Evolutionary conservation across 2,329 filamentous ascomycete genomes (phyloP), one percentile per base, ranked within the genome.

Genomic region (Hypoxylon sp.): DNA sequence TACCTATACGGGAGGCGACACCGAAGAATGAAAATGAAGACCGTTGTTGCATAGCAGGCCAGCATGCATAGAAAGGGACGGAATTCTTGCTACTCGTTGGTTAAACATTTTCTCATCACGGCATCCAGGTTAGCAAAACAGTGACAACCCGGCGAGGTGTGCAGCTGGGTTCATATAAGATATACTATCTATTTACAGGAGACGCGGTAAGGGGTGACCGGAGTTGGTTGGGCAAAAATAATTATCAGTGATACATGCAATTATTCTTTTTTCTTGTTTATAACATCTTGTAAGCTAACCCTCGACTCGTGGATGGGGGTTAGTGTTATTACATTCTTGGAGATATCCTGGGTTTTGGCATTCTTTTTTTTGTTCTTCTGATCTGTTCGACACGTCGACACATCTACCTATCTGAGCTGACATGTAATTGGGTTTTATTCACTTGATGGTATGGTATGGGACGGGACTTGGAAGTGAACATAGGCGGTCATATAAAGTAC

Each of bases 161-260:
- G 50, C 38, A 43, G 51, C 53, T 32, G 52, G 67, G 64, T 63
- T 62, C 36, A 28, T 56, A 45, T 19, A 23, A 38, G 59, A 59
- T 23, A 64, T 43, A 60, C 38, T 52, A 53, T 56, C 30, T 62
- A 63, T 60, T 36, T 65, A 70, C 53, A 65, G 64, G 64, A 70
- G 64, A 67, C 52, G 64, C 64, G 60, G 60, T 58, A 28, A 5
- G 51, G 61, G 64, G 60, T 34, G 64, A 50, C 28, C 57, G 60
- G 67, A 67, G 64, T 67, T 63, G 64, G 67, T 57, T 70, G 53
- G 67, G 60, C 45, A 66, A 69, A 69, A 70, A 67, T 50, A 63
- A 59, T 63, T 49, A 57, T 56, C 30, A 52, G 13, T 4, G 45
- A 41, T 48, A 64, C 53, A 60, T 45, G 41, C 30, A 57, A 60